phyloP scores from a whole-genome alignment of 345 rosid genomes.

The Hibiscus mutabilis region DNA sequence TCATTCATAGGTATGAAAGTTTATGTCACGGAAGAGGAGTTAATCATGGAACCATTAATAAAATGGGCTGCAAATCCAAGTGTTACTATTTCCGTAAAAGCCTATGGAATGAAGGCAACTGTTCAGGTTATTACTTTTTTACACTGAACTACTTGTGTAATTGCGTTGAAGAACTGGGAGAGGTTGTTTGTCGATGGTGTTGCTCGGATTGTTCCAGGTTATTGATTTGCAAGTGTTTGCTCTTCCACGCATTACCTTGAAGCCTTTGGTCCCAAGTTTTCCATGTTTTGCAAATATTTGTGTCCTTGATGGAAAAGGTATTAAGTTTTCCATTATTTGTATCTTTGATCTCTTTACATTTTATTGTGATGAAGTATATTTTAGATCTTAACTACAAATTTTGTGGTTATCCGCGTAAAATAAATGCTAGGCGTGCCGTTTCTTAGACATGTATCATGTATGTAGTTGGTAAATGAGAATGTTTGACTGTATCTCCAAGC shows the following conservation, averaged over 20 bases:
- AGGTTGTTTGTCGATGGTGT: conserved; percentile 9
- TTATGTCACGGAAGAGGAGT: conserved; percentile 82
- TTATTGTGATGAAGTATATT: neutral
- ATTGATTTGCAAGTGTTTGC: conserved; percentile 93
- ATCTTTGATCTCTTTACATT: neutral
- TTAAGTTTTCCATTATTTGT: neutral
- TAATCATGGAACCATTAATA: conserved; percentile 83
- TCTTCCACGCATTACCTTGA: conserved; percentile 81
- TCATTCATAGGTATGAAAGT: conserved; percentile 77
- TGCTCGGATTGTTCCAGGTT: conserved; percentile 38
- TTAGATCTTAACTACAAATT: neutral
- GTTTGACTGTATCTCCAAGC: neutral
- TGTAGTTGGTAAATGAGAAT: neutral
- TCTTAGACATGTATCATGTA: too few species aligned
- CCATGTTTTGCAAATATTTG: conserved; percentile 90
- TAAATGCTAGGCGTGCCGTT: too few species aligned
- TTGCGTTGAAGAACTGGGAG: neutral
- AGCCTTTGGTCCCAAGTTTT: conserved; percentile 86
- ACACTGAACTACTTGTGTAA: neutral
- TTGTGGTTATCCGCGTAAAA: too few species aligned
- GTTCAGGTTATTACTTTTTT: conserved; percentile 53
- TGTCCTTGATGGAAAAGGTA: conserved; percentile 93
- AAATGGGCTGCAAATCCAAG: conserved; percentile 97
- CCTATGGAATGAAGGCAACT: conserved; percentile 85
- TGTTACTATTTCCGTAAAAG: conserved; percentile 63